These are phyloP conservation scores for Lathyrus sativus DNA, from an alignment of 306 rosid genomes.

Conservation along the genomic window DNA sequence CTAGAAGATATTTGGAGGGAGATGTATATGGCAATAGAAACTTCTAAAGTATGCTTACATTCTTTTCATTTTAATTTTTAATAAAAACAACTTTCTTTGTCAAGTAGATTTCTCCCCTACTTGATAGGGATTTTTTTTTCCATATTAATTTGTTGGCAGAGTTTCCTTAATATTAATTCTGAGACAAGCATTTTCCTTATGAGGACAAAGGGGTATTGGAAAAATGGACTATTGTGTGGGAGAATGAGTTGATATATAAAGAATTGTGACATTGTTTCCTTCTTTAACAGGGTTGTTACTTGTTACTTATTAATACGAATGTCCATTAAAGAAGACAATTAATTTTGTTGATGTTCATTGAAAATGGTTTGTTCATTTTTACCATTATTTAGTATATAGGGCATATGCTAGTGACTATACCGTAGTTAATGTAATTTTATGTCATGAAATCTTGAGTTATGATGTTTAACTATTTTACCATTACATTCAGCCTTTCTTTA, in stretches of 20 bases:
- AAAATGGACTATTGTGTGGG: slow-evolving; percentile 22
- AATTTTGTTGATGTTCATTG: background rate
- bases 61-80: slow-evolving; percentile 21
- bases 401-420: slow-evolving; percentile 3
- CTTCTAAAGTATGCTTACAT: slow-evolving; percentile 62
- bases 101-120: background rate
- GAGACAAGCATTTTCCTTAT: background rate
- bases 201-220: background rate
- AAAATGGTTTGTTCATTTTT: slow-evolving; percentile 7
- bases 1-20: slow-evolving; percentile 84
- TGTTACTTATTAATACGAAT: background rate
- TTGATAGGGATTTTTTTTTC: background rate
- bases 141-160: background rate
- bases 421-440: slow-evolving; percentile 14
- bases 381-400: background rate
- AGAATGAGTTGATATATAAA: background rate
- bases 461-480: slow-evolving; percentile 5
- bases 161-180: slow-evolving; percentile 12
- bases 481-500: background rate
- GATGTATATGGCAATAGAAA: slow-evolving; percentile 76
- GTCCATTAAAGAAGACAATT: slow-evolving; percentile 7
- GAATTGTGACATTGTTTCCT: slow-evolving; percentile 20
- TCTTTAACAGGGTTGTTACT: slow-evolving; percentile 7
- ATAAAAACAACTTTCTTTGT: slow-evolving; percentile 10
- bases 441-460: slow-evolving; percentile 25